phyloP scores from a whole-genome alignment of 768 basidiomycete species.

The Hortiboletus campestris region DNA sequence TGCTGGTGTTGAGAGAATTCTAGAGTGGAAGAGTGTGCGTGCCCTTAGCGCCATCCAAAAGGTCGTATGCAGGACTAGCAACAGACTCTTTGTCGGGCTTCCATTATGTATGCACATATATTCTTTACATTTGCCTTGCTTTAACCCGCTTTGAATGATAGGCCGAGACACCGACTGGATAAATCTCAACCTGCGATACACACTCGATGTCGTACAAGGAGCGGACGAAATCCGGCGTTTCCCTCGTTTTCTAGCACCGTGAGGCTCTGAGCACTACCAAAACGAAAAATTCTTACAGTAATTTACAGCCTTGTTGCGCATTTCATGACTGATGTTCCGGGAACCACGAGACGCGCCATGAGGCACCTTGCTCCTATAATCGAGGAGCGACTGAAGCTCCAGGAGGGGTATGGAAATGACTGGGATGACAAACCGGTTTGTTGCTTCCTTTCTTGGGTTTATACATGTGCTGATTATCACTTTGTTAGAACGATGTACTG shows the following conservation, averaged over 20 bases:
- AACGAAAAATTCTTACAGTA: background rate
- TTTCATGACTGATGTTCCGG: too few species aligned
- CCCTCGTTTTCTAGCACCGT: conserved; percentile 37
- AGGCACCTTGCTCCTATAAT: conserved; percentile 3
- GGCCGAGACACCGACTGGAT: too few species aligned
- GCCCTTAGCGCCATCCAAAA: conserved; percentile 25
- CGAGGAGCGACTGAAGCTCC: conserved; percentile 25
- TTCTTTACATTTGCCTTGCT: too few species aligned
- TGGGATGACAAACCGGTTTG: conserved; percentile 35
- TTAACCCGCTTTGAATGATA: too few species aligned
- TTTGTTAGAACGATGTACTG: conserved; percentile 33
- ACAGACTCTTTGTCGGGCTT: conserved; percentile 48
- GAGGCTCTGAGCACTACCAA: background rate
- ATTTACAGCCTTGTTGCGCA: too few species aligned
- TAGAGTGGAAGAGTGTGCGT: conserved; percentile 41
- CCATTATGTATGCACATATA: conserved; percentile 18
- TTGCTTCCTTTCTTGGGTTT: background rate
- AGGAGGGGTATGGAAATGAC: conserved; percentile 25
- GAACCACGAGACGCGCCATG: too few species aligned
- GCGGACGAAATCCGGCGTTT: conserved; percentile 13
- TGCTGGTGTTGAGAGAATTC: background rate
- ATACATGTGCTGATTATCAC: background rate
- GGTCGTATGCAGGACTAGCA: conserved; percentile 22
- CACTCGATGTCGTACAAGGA: too few species aligned
- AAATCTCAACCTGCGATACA: too few species aligned